Conservation (phyloP, 139 green algal genomes). For the Tetraselmis striata region DNA sequence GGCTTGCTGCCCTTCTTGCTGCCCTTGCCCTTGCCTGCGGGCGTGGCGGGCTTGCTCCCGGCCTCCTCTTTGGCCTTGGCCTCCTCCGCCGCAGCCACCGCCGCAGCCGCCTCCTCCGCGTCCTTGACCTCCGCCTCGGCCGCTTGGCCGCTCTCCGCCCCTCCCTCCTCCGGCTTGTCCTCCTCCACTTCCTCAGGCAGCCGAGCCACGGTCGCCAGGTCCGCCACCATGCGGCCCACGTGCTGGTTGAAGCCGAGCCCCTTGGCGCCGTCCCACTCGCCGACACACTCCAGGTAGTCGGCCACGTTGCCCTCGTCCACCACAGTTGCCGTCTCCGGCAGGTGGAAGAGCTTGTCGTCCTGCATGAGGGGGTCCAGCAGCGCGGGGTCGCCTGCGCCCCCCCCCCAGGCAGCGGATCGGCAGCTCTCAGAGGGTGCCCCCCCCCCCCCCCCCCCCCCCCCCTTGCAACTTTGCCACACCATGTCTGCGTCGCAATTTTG, state of each 20-base stretch:
- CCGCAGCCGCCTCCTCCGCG: neutral
- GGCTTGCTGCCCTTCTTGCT: neutral
- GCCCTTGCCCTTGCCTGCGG: neutral
- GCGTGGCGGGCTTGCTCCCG: neutral
- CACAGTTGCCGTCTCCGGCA: slow-evolving; percentile 6
- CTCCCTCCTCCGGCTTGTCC: slow-evolving; percentile 24
- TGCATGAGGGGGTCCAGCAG: slow-evolving; percentile 28
- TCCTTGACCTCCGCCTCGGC: neutral
- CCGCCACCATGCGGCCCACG: slow-evolving; percentile 14
- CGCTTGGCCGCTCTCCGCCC: slow-evolving; percentile 1
- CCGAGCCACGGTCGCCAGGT: slow-evolving; percentile 15
- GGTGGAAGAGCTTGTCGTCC: slow-evolving; percentile 6
- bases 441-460: too few species aligned
- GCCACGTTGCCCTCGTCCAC: slow-evolving; percentile 11
- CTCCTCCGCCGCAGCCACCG: neutral
- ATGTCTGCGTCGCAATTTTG: too few species aligned
- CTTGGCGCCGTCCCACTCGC: slow-evolving; percentile 28
- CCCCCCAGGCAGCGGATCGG: too few species aligned
- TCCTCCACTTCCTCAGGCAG: slow-evolving; percentile 5
- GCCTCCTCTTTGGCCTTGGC: neutral
- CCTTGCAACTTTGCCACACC: too few species aligned
- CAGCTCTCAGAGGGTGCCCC: too few species aligned
- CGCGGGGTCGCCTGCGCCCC: slow-evolving; percentile 22
- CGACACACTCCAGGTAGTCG: slow-evolving; percentile 35
- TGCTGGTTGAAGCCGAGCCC: neutral